Percentiles rank a stretch among this genome's conserved stretches.
Evolutionary conservation across 1,139 yeast genomes (phyloP).

Genomic region (Diutina pseudorugosa): DNA sequence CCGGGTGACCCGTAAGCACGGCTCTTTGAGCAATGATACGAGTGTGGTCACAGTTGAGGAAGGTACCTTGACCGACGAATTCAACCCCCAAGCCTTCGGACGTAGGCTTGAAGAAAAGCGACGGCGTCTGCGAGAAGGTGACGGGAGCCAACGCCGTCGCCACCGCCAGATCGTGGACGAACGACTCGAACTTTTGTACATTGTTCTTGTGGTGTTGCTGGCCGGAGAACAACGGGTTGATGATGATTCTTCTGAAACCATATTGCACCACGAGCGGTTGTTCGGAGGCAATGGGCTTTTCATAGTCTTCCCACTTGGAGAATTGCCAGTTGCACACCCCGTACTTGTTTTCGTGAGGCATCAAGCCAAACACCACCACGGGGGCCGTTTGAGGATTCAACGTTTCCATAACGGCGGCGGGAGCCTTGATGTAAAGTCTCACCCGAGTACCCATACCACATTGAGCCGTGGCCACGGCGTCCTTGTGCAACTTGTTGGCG

Average conservation of each 20-base stretch:
- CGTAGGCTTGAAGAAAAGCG: constrained; percentile 45
- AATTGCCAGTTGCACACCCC: constrained; percentile 76
- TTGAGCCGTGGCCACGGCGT: constrained; percentile 44
- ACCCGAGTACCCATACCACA: constrained; percentile 58
- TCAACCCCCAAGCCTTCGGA: constrained; percentile 38
- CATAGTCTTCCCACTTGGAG: constrained; percentile 82
- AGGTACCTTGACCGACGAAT: constrained; percentile 82
- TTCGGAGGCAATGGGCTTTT: constrained; percentile 70
- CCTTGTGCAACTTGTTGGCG: constrained; percentile 56
- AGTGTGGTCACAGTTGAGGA: constrained; percentile 74
- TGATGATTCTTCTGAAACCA: constrained; percentile 84
- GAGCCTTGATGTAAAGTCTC: constrained; percentile 50
- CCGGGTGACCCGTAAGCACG: constrained; percentile 86
- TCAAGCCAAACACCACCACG: constrained; percentile 57
- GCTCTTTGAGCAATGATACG: constrained; percentile 82
- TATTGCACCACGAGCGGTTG: constrained; percentile 77
- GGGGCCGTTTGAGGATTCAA: constrained; percentile 33
- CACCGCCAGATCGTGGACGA: constrained; percentile 53
- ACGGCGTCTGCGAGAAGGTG: constrained; percentile 71
- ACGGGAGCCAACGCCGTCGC: constrained; percentile 92
- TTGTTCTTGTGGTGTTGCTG: constrained; percentile 69
- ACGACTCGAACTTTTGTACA: constrained; percentile 79
- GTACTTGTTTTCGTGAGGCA: constrained; percentile 77
- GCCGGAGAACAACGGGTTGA: constrained; percentile 76
- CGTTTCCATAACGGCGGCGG: constrained; percentile 33